Conservation (phyloP, 176 grass and related monocot genomes). For the Carex kokanica region DNA sequence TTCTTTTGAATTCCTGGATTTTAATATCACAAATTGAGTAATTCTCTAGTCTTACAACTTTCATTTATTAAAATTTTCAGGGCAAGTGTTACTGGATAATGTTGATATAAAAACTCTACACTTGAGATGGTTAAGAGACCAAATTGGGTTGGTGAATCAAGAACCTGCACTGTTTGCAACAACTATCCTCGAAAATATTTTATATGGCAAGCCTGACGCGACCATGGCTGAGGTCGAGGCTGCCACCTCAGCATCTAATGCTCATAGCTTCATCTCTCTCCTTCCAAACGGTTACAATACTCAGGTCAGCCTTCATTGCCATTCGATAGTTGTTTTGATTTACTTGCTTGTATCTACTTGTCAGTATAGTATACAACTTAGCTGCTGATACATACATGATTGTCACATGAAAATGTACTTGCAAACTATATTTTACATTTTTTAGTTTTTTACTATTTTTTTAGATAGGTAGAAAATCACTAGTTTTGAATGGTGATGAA, state of each 20-base stretch:
- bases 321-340: not conserved
- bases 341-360: not conserved
- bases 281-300: constrained; percentile 38
- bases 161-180: constrained; percentile 54
- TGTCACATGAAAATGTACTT: too few relatives aligned
- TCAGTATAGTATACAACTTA: not conserved
- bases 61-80: not conserved
- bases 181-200: constrained; percentile 49
- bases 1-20: too few relatives aligned
- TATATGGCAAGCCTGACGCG: constrained; percentile 43
- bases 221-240: constrained; percentile 47
- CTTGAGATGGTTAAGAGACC: constrained; percentile 31
- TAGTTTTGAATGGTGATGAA: too few relatives aligned
- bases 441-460: too few relatives aligned
- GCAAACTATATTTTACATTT: too few relatives aligned
- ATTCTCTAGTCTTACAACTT: too few relatives aligned
- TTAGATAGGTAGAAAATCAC: too few relatives aligned
- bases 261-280: constrained; percentile 48
- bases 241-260: constrained; percentile 37
- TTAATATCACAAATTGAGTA: too few relatives aligned
- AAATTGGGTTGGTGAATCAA: constrained; percentile 56
- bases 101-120: constrained; percentile 37
- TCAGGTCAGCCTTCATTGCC: not conserved
- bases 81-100: constrained; percentile 34
- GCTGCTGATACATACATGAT: not conserved